These are phyloP conservation scores for Angophora floribunda DNA, from an alignment of 345 rosid species.

Conservation along the genomic window DNA sequence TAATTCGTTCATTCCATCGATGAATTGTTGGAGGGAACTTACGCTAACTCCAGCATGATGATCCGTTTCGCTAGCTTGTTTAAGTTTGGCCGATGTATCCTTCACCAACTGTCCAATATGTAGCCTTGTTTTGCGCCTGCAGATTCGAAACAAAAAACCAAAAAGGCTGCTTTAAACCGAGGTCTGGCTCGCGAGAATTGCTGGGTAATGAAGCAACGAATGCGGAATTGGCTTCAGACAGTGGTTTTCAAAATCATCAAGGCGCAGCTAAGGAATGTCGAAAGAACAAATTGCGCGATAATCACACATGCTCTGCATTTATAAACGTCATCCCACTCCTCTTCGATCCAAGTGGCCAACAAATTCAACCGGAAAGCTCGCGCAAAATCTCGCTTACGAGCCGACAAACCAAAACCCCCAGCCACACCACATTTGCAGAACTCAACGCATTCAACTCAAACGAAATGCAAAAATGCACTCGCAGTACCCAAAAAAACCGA, in stretches of 20 bases:
- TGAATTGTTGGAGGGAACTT: neutral
- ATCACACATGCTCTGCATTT: neutral
- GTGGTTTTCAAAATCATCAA: neutral
- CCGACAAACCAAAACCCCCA: neutral
- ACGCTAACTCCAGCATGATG: conserved; percentile 62
- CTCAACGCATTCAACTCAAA: neutral
- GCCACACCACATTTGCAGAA: neutral
- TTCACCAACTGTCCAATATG: conserved; percentile 85
- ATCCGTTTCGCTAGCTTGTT: conserved; percentile 86
- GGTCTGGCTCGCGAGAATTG: neutral
- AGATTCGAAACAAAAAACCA: neutral
- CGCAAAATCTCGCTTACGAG: neutral
- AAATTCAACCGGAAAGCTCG: neutral
- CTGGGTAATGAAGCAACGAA: neutral
- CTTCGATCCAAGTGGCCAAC: neutral
- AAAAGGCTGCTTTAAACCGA: neutral
- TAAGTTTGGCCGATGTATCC: conserved; percentile 90
- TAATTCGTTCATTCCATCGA: neutral
- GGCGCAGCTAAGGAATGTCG: neutral
- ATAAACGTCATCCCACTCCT: neutral
- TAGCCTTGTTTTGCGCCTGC: conserved; percentile 78
- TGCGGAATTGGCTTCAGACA: neutral
- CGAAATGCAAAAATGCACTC: neutral
- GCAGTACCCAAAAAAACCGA: neutral
- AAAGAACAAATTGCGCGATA: neutral